A percentile compares a stretch with the other conserved stretches of the same genome.
These are phyloP conservation scores for Malus fusca DNA, from an alignment of 306 rosid species.

Conservation along the genomic window DNA sequence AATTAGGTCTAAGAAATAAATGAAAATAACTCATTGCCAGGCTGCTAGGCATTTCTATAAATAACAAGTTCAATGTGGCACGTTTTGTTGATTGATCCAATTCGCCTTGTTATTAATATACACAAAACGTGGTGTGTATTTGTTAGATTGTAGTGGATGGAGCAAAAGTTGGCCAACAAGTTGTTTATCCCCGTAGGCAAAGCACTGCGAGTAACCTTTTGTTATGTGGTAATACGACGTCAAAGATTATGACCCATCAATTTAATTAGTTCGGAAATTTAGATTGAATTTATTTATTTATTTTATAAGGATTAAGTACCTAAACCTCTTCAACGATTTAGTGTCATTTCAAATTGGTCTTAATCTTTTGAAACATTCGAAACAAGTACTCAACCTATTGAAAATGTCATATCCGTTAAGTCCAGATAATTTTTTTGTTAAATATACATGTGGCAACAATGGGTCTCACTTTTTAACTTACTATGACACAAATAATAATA, in stretches of 20 bases:
- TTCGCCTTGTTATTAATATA: no score
- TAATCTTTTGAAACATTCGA: no score
- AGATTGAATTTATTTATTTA: not conserved
- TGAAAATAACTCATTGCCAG: not conserved
- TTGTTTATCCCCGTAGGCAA: not conserved
- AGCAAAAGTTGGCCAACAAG: not conserved
- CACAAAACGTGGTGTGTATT: not conserved
- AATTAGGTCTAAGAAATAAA: not conserved
- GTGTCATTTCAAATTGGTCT: no score
- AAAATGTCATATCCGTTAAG: no score
- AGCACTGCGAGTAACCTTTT: not conserved
- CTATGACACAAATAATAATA: no score
- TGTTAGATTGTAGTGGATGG: not conserved
- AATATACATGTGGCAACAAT: no score
- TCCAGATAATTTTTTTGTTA: no score
- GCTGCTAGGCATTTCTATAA: not conserved
- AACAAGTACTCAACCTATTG: no score
- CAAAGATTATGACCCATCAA: not conserved
- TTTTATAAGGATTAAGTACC: no score
- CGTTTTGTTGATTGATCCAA: not conserved
- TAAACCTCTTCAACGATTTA: no score
- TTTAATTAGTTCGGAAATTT: not conserved
- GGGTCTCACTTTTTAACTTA: no score
- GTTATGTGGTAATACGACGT: not conserved
- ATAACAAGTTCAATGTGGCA: not conserved